These are phyloP conservation scores for Paradendryphiella salina DNA, from an alignment of 2,329 filamentous ascomycete species.

Conservation along the genomic window DNA sequence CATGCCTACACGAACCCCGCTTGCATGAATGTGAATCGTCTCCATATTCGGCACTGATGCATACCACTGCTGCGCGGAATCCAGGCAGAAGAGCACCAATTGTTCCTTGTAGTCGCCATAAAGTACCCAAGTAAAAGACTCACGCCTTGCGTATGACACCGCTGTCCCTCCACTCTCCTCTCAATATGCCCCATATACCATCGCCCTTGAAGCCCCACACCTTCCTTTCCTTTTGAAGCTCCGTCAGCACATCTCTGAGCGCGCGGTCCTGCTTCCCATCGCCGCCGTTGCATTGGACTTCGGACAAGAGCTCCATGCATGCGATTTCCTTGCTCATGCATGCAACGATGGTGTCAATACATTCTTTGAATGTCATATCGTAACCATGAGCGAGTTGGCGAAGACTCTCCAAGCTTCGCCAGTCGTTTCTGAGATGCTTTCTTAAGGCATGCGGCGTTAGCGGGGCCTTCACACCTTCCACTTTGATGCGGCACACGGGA, in stretches of 20 bases:
- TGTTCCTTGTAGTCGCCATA: too few relatives aligned
- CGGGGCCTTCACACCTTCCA: conserved; percentile 15
- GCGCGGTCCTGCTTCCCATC: neutral
- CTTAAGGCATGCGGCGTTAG: neutral
- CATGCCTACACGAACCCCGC: too few relatives aligned
- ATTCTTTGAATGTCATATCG: conserved; percentile 19
- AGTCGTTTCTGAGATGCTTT: conserved; percentile 12
- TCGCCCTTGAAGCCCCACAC: conserved; percentile 24
- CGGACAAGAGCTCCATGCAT: conserved; percentile 13
- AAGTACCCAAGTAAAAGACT: neutral
- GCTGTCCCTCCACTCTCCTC: conserved; percentile 23
- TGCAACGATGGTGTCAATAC: conserved; percentile 10
- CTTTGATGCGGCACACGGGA: conserved; percentile 26
- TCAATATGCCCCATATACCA: conserved; percentile 14
- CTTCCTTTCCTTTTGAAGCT: conserved; percentile 18
- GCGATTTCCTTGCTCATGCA: conserved; percentile 29
- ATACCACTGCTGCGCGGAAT: too few relatives aligned
- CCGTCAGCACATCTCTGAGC: conserved; percentile 9
- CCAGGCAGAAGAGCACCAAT: too few relatives aligned
- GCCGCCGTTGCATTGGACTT: conserved; percentile 2
- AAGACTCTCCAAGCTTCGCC: conserved; percentile 5
- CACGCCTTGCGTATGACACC: conserved; percentile 9
- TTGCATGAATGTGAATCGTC: too few relatives aligned
- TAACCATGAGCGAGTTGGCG: conserved; percentile 12
- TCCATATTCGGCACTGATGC: too few relatives aligned